These are phyloP conservation scores for Rhododendron ovatum DNA, from an alignment of 148 eudicot genomes.

Conservation along the genomic window DNA sequence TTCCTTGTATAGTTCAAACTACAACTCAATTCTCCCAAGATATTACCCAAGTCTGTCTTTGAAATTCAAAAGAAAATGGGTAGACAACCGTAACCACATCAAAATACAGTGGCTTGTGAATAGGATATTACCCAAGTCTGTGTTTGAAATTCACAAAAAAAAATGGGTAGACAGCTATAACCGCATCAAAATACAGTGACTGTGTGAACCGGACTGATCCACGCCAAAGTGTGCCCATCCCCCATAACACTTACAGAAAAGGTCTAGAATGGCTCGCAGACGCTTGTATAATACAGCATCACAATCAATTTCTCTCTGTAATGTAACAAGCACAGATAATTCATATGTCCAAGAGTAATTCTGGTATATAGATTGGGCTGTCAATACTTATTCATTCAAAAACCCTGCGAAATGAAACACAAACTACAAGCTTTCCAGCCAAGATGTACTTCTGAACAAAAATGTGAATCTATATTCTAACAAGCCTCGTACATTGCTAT, in stretches of 20 bases:
- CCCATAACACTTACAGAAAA: not conserved
- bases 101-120: not conserved
- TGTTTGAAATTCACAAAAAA: too few relatives aligned
- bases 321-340: not conserved
- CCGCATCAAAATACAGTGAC: not conserved
- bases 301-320: not conserved
- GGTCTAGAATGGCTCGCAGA: not conserved
- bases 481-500: not conserved
- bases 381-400: not conserved
- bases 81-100: not conserved
- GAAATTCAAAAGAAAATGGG: not conserved
- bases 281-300: not conserved
- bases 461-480: not conserved
- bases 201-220: not conserved
- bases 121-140: not conserved
- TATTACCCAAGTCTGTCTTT: not conserved
- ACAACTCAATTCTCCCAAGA: not conserved
- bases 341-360: not conserved
- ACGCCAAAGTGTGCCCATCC: not conserved
- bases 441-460: not conserved
- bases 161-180: too few relatives aligned
- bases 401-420: not conserved
- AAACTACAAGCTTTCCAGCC: not conserved
- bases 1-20: not conserved
- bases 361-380: conserved; percentile 2